A percentile compares a stretch with the other conserved stretches of the same genome.
phyloP scores from a whole-genome alignment of 768 basidiomycete genomes.

The Russula compacta region DNA sequence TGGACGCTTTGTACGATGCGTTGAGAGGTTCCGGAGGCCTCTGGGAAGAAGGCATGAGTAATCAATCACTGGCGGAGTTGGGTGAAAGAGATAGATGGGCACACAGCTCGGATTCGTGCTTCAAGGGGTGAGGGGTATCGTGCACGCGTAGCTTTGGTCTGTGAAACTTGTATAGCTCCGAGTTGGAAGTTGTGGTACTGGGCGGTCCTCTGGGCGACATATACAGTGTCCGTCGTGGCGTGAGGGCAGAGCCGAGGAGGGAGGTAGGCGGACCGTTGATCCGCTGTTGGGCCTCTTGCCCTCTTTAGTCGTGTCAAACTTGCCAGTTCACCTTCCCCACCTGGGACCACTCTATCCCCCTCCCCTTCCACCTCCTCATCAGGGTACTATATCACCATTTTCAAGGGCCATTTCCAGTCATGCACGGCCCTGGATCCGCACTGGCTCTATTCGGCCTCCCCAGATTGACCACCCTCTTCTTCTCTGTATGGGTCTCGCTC shows the following conservation, averaged over 20 bases:
- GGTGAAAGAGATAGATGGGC: not conserved
- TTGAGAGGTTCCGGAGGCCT: conserved; percentile 12
- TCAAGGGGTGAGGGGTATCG: conserved; percentile 19
- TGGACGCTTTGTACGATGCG: conserved; percentile 15
- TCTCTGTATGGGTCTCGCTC: conserved; percentile 51
- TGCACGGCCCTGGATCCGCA: not conserved
- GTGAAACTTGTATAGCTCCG: conserved; percentile 20
- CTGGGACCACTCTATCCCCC: not conserved
- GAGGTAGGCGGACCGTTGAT: not conserved
- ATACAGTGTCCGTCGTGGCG: too few species aligned
- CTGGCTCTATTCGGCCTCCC: not conserved
- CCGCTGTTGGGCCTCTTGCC: not conserved
- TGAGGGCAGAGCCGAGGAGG: too few species aligned
- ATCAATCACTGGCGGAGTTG: not conserved
- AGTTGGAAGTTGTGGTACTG: not conserved
- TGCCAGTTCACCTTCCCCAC: not conserved
- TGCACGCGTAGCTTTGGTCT: conserved; percentile 14
- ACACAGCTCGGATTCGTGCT: conserved; percentile 18
- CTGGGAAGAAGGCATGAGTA: not conserved
- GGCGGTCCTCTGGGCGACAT: not conserved
- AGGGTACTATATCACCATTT: not conserved
- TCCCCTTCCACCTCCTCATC: not conserved
- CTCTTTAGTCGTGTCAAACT: not conserved
- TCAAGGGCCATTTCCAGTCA: not conserved
- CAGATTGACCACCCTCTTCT: conserved; percentile 30